Percentiles rank a stretch among this genome's conserved stretches.
Conservation (phyloP, 805 yeast species). For the Saccharomycopsis sp. region DNA sequence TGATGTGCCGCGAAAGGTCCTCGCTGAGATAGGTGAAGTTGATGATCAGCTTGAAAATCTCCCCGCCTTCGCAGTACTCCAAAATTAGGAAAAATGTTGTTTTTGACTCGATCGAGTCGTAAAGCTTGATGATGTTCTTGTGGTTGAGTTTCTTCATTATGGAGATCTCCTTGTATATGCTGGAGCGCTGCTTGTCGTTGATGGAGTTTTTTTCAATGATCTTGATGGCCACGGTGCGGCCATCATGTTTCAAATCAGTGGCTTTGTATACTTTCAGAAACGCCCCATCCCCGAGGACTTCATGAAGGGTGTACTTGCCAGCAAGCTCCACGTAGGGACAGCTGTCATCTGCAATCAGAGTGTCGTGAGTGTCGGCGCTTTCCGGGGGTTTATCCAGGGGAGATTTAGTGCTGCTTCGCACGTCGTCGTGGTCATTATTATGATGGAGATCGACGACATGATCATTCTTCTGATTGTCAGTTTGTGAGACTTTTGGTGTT, state of each 20-base stretch:
- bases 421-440: too few species aligned
- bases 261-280: conserved; percentile 82
- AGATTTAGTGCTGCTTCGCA: not conserved
- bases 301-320: conserved; percentile 27
- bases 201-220: conserved; percentile 56
- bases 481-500: too few species aligned
- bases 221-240: conserved; percentile 56
- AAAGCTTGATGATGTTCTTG: conserved; percentile 48
- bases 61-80: conserved; percentile 71
- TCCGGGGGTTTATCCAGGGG: not conserved
- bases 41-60: conserved; percentile 70
- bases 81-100: conserved; percentile 52
- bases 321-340: conserved; percentile 24
- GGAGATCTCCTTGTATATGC: conserved; percentile 61
- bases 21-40: conserved; percentile 70
- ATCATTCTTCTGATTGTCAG: too few species aligned
- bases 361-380: not conserved
- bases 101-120: conserved; percentile 42
- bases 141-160: conserved; percentile 61
- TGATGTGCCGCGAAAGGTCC: conserved; percentile 62
- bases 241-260: conserved; percentile 32
- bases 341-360: conserved; percentile 1
- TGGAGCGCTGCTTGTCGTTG: conserved; percentile 41
- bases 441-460: not conserved
- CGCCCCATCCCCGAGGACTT: conserved; percentile 74